Evolutionary conservation across 352 stramenopile genomes (phyloP).

Genomic region (Phytophthora rubi): DNA sequence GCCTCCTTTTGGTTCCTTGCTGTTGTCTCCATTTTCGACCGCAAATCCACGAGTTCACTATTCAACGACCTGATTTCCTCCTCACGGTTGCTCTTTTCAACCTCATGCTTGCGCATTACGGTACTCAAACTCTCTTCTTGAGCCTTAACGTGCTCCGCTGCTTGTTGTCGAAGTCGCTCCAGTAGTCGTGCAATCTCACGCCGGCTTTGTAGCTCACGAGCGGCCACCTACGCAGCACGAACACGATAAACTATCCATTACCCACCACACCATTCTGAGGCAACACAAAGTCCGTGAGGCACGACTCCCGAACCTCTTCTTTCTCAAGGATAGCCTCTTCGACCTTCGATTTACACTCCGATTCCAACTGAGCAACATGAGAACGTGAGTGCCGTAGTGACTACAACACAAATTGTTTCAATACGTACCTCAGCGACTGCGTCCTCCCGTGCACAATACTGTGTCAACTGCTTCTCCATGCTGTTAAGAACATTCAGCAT

Average conservation of each 20-base stretch:
- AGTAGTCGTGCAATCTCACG: constrained; percentile 76
- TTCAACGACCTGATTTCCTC: constrained; percentile 58
- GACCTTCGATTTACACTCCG: constrained; percentile 71
- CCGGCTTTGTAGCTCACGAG: constrained; percentile 67
- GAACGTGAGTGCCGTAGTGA: neutral
- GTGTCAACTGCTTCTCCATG: constrained; percentile 86
- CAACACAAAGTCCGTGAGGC: no score
- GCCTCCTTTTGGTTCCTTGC: constrained; percentile 57
- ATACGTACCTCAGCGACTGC: constrained; percentile 65
- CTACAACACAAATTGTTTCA: neutral
- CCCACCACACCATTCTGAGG: no score
- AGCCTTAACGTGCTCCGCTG: constrained; percentile 53
- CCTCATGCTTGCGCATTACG: constrained; percentile 44
- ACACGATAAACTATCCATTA: neutral
- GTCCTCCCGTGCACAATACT: constrained; percentile 78
- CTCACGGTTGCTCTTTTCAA: constrained; percentile 53
- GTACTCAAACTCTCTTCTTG: constrained; percentile 49
- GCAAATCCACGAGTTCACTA: constrained; percentile 55
- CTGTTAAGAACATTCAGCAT: constrained; percentile 84
- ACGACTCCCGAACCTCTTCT: constrained; percentile 55
- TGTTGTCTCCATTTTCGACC: constrained; percentile 59
- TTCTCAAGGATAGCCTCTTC: constrained; percentile 79
- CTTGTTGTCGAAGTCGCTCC: constrained; percentile 57
- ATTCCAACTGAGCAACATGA: constrained; percentile 56
- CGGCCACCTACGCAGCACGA: constrained; percentile 45